These are phyloP conservation scores for Cercospora berteroae DNA, from an alignment of 2,329 filamentous ascomycete genomes.

Conservation along the genomic window DNA sequence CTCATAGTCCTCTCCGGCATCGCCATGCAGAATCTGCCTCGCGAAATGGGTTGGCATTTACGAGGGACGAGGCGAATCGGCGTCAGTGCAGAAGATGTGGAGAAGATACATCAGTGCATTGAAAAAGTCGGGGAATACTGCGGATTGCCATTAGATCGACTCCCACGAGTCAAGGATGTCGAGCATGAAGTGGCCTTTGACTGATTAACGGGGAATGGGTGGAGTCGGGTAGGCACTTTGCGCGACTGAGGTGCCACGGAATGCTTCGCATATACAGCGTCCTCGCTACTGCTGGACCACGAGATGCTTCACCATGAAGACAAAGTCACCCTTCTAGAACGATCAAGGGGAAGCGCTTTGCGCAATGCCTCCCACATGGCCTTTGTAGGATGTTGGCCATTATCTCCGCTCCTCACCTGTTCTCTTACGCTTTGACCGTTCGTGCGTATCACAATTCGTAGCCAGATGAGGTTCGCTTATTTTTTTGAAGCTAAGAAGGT, in stretches of 20 bases:
- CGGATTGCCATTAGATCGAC: constrained; percentile 35
- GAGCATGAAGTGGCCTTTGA: constrained; percentile 41
- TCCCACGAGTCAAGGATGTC: constrained; percentile 43
- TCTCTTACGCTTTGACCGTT: background rate
- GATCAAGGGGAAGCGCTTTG: background rate
- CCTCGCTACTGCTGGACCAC: background rate
- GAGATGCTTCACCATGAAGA: background rate
- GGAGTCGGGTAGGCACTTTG: background rate
- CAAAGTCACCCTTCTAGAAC: background rate
- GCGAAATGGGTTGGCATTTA: constrained; percentile 58
- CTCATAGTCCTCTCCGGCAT: constrained; percentile 55
- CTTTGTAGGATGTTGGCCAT: background rate
- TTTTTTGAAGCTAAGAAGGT: background rate
- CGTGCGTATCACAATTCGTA: background rate
- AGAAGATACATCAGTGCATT: constrained; percentile 43
- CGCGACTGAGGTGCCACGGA: background rate
- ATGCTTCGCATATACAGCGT: background rate
- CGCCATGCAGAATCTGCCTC: constrained; percentile 57
- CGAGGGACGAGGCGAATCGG: constrained; percentile 51
- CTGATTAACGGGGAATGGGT: background rate
- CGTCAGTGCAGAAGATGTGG: constrained; percentile 46
- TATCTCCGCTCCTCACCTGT: background rate
- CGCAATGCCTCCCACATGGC: background rate
- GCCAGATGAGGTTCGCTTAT: background rate
- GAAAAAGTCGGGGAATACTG: constrained; percentile 42